Evolutionary conservation across 148 eudicot genomes (phyloP).

Genomic region (Heliosperma pusillum): DNA sequence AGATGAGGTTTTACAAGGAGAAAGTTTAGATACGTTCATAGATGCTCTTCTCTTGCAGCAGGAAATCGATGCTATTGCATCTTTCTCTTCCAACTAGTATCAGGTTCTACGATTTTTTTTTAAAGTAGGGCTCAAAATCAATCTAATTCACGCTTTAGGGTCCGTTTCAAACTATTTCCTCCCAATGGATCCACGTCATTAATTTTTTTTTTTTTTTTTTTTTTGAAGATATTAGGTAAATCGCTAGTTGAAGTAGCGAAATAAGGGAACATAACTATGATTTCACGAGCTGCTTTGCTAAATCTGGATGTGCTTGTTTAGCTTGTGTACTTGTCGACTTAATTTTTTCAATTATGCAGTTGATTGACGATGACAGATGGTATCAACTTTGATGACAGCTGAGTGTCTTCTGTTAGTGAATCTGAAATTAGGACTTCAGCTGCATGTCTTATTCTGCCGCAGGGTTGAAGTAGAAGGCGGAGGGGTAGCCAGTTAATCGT

Average conservation of each 20-base stretch:
- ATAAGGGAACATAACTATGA: too few species aligned
- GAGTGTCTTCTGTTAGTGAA: conserved; percentile 75
- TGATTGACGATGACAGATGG: conserved; percentile 86
- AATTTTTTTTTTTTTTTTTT: too few species aligned
- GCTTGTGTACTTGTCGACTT: background rate
- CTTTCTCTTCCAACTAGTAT: conserved; percentile 39
- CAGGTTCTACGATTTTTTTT: too few species aligned
- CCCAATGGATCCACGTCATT: too few species aligned
- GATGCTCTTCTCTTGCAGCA: conserved; percentile 85
- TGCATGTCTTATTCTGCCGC: conserved; percentile 83
- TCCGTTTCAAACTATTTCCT: too few species aligned
- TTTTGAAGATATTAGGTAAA: too few species aligned
- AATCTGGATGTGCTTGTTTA: conserved; percentile 8
- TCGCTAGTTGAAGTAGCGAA: too few species aligned
- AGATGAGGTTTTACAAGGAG: conserved; percentile 75
- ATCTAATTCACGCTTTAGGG: too few species aligned
- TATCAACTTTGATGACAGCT: conserved; percentile 94
- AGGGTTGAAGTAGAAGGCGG: conserved; percentile 43
- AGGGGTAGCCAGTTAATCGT: conserved; percentile 33
- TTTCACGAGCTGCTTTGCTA: background rate
- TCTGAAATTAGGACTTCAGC: conserved; percentile 82
- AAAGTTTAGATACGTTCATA: conserved; percentile 61
- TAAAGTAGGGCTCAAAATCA: too few species aligned
- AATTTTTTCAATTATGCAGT: conserved; percentile 42
- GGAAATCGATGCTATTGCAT: conserved; percentile 86